A percentile compares a stretch with the other conserved stretches of the same genome.
phyloP scores from a whole-genome alignment of 192 early-diverging fungal species.

The Coemansia sp. region DNA sequence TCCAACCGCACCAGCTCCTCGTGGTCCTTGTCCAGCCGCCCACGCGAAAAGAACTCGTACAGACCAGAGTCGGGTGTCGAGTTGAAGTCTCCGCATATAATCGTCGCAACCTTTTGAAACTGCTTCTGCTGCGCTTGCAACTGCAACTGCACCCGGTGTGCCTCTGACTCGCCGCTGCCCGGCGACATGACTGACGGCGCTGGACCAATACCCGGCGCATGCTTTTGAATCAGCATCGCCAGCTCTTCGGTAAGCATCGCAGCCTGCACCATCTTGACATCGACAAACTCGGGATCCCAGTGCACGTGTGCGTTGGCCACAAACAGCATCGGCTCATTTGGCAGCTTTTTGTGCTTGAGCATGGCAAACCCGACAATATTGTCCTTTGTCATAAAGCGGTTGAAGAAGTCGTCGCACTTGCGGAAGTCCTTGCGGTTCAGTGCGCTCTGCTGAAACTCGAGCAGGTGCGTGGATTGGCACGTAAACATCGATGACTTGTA shows the following conservation, averaged over 20 bases:
- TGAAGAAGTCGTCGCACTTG: conserved; percentile 91
- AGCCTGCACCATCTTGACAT: conserved; percentile 96
- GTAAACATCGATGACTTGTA: conserved; percentile 82
- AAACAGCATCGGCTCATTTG: conserved; percentile 63
- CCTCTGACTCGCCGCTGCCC: conserved; percentile 34
- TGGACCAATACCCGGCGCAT: conserved; percentile 20
- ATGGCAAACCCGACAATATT: conserved; percentile 85
- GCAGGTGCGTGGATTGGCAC: conserved; percentile 76
- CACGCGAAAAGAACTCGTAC: conserved; percentile 84
- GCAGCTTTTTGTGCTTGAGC: conserved; percentile 76
- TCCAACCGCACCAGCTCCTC: conserved; percentile 75
- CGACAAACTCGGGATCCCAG: conserved; percentile 88
- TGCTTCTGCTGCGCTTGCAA: conserved; percentile 53
- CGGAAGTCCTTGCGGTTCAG: conserved; percentile 85
- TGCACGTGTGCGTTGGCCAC: conserved; percentile 91
- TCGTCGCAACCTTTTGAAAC: conserved; percentile 45
- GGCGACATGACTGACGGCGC: neutral
- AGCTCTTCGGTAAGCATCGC: conserved; percentile 92
- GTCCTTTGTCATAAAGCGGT: conserved; percentile 97
- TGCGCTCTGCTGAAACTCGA: conserved; percentile 95
- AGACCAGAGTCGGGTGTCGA: conserved; percentile 87
- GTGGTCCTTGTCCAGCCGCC: conserved; percentile 77
- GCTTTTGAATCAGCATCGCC: conserved; percentile 60
- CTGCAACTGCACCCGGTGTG: conserved; percentile 46
- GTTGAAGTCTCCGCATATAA: conserved; percentile 97